Conservation (phyloP, 768 basidiomycete genomes). For the Boletus edulis region DNA sequence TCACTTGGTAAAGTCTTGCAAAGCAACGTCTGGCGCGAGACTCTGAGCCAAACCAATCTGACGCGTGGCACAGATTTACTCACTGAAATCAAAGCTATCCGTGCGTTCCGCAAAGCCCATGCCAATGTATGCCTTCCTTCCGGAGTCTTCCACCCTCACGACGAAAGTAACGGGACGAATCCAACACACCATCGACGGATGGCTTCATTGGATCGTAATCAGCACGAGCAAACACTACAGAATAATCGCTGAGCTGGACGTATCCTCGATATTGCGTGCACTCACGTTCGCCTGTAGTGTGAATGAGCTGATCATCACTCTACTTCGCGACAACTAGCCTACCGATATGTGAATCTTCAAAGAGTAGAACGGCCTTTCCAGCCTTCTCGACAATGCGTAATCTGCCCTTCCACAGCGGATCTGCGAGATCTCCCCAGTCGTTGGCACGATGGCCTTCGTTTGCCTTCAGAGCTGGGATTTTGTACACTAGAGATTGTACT, state of each 20-base stretch:
- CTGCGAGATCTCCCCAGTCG: constrained; percentile 85
- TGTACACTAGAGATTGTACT: constrained; percentile 62
- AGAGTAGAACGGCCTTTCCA: constrained; percentile 60
- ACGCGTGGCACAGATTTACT: constrained; percentile 28
- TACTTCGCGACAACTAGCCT: constrained; percentile 23
- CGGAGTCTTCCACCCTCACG: constrained; percentile 82
- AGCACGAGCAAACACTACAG: constrained; percentile 81
- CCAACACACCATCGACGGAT: constrained; percentile 91
- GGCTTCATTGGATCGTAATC: constrained; percentile 77
- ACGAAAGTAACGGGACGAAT: constrained; percentile 97
- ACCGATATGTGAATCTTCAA: constrained; percentile 85
- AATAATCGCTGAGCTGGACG: constrained; percentile 2
- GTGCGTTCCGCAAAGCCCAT: constrained; percentile 89
- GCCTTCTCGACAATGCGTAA: constrained; percentile 82
- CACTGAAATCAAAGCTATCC: constrained; percentile 92
- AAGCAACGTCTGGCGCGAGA: constrained; percentile 61
- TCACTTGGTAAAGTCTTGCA: constrained; percentile 85
- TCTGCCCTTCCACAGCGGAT: constrained; percentile 90
- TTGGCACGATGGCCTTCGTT: constrained; percentile 91
- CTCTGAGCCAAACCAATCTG: constrained; percentile 4
- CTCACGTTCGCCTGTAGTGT: constrained; percentile 64
- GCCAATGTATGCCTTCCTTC: constrained; percentile 88
- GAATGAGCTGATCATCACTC: constrained; percentile 2
- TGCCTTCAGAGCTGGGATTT: constrained; percentile 81
- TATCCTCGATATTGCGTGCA: constrained; percentile 10